Base-by-base conservation (phyloP, 2,329 filamentous ascomycete species). In the Colletotrichum chlorophyti region DNA sequence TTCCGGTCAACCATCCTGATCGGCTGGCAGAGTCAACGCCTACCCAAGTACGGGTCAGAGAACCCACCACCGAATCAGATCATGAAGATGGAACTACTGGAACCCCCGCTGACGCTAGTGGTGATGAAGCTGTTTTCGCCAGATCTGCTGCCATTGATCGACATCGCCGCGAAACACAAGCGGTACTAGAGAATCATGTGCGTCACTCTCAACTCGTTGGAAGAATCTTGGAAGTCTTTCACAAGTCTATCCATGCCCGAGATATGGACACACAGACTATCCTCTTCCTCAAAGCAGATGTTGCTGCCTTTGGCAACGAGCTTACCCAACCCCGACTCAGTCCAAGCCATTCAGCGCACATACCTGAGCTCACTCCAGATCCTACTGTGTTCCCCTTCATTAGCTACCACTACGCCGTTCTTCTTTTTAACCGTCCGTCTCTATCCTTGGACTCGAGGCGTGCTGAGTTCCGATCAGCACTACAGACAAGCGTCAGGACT, bases 351-450 rank as follows among this genome's bases (percentile, higher is more conserved):
- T 12, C 7, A 11, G 34, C n/a, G n/a, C n/a, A 26, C 26, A 26
- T 50, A 8, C 29, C 26, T 14, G 32, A 37, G 5, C 57, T 55
- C 3, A 46, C 19, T 5, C 60, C 46, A 2, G 46, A 60, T 17
- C 51, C 57, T 19, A 34, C 29, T 6, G 47, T 60, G 1, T 60
- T 62, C 2, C 57, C 60, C 3, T 62, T 48, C 17, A 15, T 62
- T 9, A 43, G 50, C 3, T 70, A 74, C 47, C 66, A 73, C 31
- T 68, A 74, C 40, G 58, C 70, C 1, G 59, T 72, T 9, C 63
- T 75, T 26, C 54, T 73, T 17, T 65, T 72, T 15, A 70, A 74
- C 23, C 65, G 73, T 2, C 72, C 72, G 1, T 72, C 67, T 6
- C 63, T 75, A 2, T 75, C 72, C 2, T 61, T 74, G 2, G 46